These are phyloP conservation scores for Cadophora sp. DNA, from an alignment of 2,329 filamentous ascomycete genomes.

Conservation along the genomic window DNA sequence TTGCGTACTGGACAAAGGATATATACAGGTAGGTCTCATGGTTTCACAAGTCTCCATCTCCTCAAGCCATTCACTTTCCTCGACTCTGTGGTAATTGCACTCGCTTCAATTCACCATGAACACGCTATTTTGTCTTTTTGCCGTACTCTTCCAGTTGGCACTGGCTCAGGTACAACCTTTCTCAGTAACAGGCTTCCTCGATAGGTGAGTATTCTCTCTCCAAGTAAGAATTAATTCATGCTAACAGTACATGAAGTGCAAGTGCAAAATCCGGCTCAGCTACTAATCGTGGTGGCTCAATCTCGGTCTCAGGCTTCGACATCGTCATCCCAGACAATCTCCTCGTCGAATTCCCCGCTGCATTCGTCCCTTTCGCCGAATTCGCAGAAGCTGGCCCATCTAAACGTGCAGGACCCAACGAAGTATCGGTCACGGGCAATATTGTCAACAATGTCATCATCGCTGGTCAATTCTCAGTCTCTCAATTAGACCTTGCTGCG, in stretches of 20 bases:
- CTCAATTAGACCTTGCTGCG: constrained; percentile 46
- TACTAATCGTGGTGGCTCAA: constrained; percentile 52
- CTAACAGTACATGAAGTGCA: constrained; percentile 10
- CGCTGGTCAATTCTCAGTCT: constrained; percentile 48
- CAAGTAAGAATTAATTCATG: neutral
- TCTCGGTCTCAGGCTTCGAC: constrained; percentile 52
- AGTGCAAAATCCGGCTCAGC: constrained; percentile 18
- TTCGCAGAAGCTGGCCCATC: constrained; percentile 20
- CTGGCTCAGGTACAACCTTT: constrained; percentile 25
- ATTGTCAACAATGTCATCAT: constrained; percentile 46
- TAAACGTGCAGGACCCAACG: constrained; percentile 30
- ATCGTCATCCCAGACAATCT: constrained; percentile 57
- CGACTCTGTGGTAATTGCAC: neutral
- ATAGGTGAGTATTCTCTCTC: neutral
- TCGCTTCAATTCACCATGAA: constrained; percentile 11
- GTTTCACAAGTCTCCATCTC: neutral
- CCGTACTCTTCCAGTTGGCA: neutral
- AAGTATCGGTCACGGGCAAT: constrained; percentile 46
- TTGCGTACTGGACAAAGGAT: neutral
- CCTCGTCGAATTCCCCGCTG: constrained; percentile 55
- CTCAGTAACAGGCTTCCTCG: constrained; percentile 23
- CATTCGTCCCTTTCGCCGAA: constrained; percentile 50
- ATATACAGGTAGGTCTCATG: neutral
- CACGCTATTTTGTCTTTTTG: neutral
- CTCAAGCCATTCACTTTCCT: neutral